These are phyloP conservation scores for Fremontodendron californicum DNA, from an alignment of 345 rosid genomes.

Conservation along the genomic window DNA sequence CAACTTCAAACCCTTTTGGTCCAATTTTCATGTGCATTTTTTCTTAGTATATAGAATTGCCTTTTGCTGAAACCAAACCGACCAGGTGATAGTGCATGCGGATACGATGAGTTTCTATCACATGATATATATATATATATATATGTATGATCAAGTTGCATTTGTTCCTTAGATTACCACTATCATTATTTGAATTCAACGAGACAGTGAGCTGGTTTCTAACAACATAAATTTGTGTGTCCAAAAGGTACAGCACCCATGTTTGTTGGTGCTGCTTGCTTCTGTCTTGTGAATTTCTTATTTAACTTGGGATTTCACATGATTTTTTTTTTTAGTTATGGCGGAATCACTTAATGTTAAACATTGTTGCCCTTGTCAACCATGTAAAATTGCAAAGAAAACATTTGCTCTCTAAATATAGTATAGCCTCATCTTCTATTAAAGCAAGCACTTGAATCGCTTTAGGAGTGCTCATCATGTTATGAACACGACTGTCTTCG, in stretches of 20 bases:
- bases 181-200: background rate
- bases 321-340: background rate
- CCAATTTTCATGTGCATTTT: background rate
- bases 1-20: background rate
- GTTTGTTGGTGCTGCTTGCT: background rate
- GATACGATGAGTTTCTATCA: background rate
- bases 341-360: background rate
- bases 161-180: background rate
- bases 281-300: background rate
- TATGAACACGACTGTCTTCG: too few relatives aligned
- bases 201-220: background rate
- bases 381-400: background rate
- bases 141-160: background rate
- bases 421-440: background rate
- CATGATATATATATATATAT: too few relatives aligned
- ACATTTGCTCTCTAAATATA: background rate
- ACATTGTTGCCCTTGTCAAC: background rate
- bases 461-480: background rate
- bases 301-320: background rate
- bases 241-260: background rate
- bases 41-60: too few relatives aligned
- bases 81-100: too few relatives aligned
- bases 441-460: background rate
- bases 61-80: too few relatives aligned
- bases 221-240: background rate